Evolutionary conservation across 176 grass and related monocot species (phyloP).

Genomic region (Carex pumila): DNA sequence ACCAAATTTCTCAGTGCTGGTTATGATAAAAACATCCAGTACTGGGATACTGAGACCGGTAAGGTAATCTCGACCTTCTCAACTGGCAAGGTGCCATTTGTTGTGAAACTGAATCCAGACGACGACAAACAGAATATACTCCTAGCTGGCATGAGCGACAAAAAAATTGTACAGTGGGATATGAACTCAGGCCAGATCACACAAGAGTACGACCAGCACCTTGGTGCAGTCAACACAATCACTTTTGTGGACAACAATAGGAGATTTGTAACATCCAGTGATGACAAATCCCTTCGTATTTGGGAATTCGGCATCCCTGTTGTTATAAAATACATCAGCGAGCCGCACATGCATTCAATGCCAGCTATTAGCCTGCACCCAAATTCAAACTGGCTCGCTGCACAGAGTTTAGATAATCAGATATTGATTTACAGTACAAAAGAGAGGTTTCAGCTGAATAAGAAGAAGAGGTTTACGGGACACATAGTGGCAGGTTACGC

Average conservation of each 20-base stretch:
- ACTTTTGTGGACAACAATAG: conserved; percentile 97
- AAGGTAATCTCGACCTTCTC: conserved; percentile 98
- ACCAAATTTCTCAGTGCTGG: conserved; percentile 91
- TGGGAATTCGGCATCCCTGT: conserved; percentile 99
- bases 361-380: conserved; percentile 79
- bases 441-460: conserved; percentile 98
- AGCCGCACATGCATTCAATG: conserved; percentile 99
- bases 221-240: conserved; percentile 93
- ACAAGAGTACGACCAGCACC: conserved; percentile 94
- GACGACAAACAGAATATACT: conserved; percentile 98
- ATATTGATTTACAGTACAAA: conserved; percentile 99
- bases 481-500: conserved; percentile 96
- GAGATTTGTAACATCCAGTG: conserved; percentile 96
- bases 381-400: conserved; percentile 91
- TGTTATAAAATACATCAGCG: conserved; percentile 98
- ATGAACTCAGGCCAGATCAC: conserved; percentile 93
- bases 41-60: conserved; percentile 97
- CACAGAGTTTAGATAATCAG: conserved; percentile 98
- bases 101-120: conserved; percentile 95
- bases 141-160: conserved; percentile 97
- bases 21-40: conserved; percentile 96
- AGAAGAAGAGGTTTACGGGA: conserved; percentile 96
- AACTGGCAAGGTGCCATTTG: conserved; percentile 87
- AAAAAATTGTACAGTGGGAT: conserved; percentile 99
- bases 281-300: conserved; percentile 89